These are phyloP conservation scores for Pleurotus ostreatus DNA, from an alignment of 768 basidiomycete species.

Conservation along the genomic window DNA sequence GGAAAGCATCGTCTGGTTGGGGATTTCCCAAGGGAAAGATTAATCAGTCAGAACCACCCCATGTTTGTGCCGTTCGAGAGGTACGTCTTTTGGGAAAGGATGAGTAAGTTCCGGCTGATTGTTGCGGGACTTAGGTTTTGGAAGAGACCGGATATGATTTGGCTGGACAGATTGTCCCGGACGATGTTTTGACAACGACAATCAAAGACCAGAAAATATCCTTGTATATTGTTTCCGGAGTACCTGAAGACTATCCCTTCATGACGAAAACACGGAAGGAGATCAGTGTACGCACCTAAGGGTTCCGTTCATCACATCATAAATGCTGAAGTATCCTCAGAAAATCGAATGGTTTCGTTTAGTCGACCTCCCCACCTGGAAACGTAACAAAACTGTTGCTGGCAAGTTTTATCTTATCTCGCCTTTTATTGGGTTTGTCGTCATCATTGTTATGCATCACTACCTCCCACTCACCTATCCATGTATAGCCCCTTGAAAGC, in stretches of 20 bases:
- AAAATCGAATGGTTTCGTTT: conserved; percentile 97
- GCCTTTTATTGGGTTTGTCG: conserved; percentile 80
- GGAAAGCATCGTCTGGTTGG: conserved; percentile 97
- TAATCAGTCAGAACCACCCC: conserved; percentile 85
- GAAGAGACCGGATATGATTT: conserved; percentile 98
- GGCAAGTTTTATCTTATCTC: conserved; percentile 94
- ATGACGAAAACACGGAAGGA: conserved; percentile 95
- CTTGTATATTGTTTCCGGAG: conserved; percentile 83
- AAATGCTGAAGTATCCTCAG: conserved; percentile 36
- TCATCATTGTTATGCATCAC: background rate
- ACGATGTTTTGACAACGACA: conserved; percentile 76
- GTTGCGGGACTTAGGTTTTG: conserved; percentile 57
- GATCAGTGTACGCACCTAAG: conserved; percentile 72
- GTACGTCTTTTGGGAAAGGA: conserved; percentile 38
- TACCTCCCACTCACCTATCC: conserved; percentile 2
- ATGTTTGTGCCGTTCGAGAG: conserved; percentile 87
- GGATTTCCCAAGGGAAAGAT: conserved; percentile 99
- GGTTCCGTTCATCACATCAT: conserved; percentile 3
- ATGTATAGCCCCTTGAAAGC: conserved; percentile 54
- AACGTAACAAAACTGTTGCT: conserved; percentile 58
- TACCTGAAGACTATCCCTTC: conserved; percentile 86
- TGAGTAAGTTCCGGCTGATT: conserved; percentile 4
- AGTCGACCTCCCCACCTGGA: conserved; percentile 91
- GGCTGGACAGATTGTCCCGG: conserved; percentile 56
- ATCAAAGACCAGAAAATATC: conserved; percentile 91